Base-by-base conservation (phyloP, 139 green algal species). In the Penium margaritaceum region DNA sequence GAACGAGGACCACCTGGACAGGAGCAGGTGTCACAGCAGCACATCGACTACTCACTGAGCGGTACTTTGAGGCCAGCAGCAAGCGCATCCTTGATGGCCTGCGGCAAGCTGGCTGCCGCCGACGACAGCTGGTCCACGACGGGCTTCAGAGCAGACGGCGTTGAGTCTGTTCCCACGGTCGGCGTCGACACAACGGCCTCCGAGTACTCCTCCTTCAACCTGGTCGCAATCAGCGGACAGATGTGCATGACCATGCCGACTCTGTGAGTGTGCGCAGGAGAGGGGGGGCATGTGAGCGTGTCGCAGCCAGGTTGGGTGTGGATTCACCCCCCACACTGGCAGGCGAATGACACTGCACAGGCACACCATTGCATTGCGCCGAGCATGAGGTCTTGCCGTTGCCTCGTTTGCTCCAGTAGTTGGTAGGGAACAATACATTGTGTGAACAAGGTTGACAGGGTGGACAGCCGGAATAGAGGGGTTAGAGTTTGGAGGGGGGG, bases 201-300 rank as follows among this genome's bases (percentile, higher is more conserved):
- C 9, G 38, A 30, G 36, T 73, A 76, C 60, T 76, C 68, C 55
- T 76, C 68, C 29, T 69, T 76, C 68, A 76, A 55, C 54, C 68
- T 69, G 64, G 6, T 33, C 53, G 21, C n/a, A 17, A 30, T 5
- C 24, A 35, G 9, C 53, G 24, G 21, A 6, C n/a, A 14, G 14
- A 54, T 54, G 43, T 24, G 14, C 43, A 54, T 17, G 43, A 17
- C 14, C 15, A 14, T 54, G 43, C 17, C 17, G 17, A 54, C 14
- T 14, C 17, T 14, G 15, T 54, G 43, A 17, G 14, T 17, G 17
- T 54, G 43, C 15, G 43, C 17, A 24, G 15, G 17, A 54, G 15
- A 24, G 14, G 43, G 17, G 43, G 15, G 17, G 17, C 43, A 54
- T n/a, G n/a, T n/a, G n/a, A n/a, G n/a, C n/a, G n/a, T n/a, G n/a